Conservation (phyloP, 176 grass and related monocot genomes). For the Themeda triandra region DNA sequence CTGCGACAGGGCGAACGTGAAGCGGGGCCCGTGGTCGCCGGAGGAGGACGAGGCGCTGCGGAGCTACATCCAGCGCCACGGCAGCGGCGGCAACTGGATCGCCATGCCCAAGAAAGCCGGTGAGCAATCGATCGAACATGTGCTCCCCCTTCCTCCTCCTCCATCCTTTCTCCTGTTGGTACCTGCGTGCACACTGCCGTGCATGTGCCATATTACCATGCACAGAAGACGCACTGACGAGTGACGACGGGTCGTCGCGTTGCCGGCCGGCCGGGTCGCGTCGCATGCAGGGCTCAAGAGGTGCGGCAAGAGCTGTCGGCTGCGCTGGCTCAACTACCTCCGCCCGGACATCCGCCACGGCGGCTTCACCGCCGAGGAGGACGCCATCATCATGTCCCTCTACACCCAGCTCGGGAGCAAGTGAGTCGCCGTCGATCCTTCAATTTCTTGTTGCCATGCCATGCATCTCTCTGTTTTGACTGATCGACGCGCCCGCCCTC, state of each 20-base stretch:
- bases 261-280: background rate
- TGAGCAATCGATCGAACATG: background rate
- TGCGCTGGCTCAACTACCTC: constrained; percentile 97
- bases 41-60: constrained; percentile 76
- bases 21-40: constrained; percentile 83
- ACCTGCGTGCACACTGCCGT: background rate
- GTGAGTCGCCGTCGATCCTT: background rate
- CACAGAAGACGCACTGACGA: background rate
- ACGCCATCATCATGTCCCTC: constrained; percentile 64
- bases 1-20: constrained; percentile 83
- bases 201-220: background rate
- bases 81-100: constrained; percentile 84
- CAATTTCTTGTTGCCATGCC: background rate
- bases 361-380: constrained; percentile 82
- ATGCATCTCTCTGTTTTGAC: background rate
- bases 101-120: constrained; percentile 72
- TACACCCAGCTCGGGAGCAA: constrained; percentile 77
- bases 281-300: constrained; percentile 54
- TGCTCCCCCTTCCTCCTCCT: too few species aligned
- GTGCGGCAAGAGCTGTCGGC: constrained; percentile 85
- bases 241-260: background rate
- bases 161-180: background rate
- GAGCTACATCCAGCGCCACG: constrained; percentile 58
- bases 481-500: background rate
- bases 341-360: constrained; percentile 81